Evolutionary conservation across 2,329 filamentous ascomycete species (phyloP), one percentile per base, ranked within the genome.

Genomic region (Allantophomopsis cytisporea): DNA sequence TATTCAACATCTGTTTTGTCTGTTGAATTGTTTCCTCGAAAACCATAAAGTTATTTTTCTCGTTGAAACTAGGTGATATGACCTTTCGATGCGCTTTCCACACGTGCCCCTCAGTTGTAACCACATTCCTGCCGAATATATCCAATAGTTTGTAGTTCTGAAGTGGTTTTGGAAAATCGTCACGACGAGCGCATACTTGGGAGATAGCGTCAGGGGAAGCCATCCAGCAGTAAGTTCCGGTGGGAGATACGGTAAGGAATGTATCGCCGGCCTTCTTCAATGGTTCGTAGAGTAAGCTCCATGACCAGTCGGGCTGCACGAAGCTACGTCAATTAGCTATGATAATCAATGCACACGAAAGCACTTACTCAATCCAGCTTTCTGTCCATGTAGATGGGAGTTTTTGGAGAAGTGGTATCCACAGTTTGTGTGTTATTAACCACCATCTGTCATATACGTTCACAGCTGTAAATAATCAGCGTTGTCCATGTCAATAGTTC

Each of bases 21-120:
- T 88, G 82, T 41, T 65, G 60, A 40, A 81, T 62, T 1, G 71
- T 67, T 53, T 83, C 77, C 7, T 60, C 61, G 57, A 78, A 84
- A 2, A 83, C 76, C 18, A 83, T 55, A 12, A 68, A 65, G 41
- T 83, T 79, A 55, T 85, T 88, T 59, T 71, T 76, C 61, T 89
- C 83, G 41, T 80, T 84, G 57, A 89, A 88, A 4, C 74, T 74
- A 1, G 81, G 75, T 20, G 77, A 73, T 1, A 76, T 80, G 34
- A 78, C 69, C 58, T 82, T 85, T 44, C 83, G 72, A 55, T 89
- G 83, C 58, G 73, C 68, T 23, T 76, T 76, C 83, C 82, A 89
- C 20, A 70, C 59, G 1, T 63, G 54, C 1, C 82, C 82, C 55
- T 88, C 83, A 2, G 78, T 76, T 0, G 74, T 75, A 16, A 88